Conservation (phyloP, 345 rosid genomes). For the Reutealis trisperma region DNA sequence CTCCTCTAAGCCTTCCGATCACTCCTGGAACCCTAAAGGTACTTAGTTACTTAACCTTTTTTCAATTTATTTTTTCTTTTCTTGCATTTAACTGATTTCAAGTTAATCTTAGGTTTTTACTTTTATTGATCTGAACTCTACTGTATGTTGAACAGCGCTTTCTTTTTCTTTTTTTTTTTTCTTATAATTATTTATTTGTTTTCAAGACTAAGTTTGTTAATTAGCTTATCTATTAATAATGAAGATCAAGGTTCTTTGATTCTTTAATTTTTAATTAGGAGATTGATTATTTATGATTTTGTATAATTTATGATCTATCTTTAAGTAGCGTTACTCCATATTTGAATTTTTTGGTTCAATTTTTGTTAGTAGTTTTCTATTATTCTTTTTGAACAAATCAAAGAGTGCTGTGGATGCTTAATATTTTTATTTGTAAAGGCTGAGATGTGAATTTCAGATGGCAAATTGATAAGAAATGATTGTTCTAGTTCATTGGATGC, state of each 20-base stretch:
- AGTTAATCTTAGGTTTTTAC: conserved; percentile 11
- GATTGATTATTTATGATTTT: too few species aligned
- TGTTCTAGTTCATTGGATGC: not conserved
- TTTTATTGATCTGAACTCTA: conserved; percentile 28
- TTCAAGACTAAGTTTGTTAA: not conserved
- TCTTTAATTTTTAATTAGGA: not conserved
- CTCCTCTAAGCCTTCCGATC: conserved; percentile 60
- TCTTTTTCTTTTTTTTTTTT: not conserved
- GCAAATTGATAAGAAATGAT: not conserved
- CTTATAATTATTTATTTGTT: not conserved
- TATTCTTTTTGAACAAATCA: too few species aligned
- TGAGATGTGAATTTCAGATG: not conserved
- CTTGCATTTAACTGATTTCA: not conserved
- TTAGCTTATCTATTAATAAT: not conserved
- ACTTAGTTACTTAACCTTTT: not conserved
- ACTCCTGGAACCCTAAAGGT: conserved; percentile 53
- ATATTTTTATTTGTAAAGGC: too few species aligned
- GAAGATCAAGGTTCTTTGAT: not conserved
- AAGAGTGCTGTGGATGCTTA: too few species aligned
- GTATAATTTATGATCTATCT: not conserved
- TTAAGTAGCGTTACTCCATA: not conserved
- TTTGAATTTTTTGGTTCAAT: not conserved
- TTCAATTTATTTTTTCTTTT: not conserved
- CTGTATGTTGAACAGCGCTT: not conserved
- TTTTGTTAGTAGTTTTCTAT: too few species aligned